Evolutionary conservation across 2,329 filamentous ascomycete genomes (phyloP).

Genomic region (Colletotrichum magnum): DNA sequence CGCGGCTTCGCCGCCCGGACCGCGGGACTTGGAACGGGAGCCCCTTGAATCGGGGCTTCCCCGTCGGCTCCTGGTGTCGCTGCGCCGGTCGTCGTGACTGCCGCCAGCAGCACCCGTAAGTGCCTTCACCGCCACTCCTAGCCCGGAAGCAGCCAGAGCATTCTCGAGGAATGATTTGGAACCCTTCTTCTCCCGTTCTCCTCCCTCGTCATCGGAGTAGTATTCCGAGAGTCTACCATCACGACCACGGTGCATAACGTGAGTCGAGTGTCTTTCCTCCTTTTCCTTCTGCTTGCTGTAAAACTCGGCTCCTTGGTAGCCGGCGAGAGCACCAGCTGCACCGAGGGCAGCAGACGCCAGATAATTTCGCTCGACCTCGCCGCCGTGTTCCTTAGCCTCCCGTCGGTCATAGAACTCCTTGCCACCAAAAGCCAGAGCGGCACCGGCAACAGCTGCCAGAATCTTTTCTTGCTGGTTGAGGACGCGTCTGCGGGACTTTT

Average conservation of each 20-base stretch:
- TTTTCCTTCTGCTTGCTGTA: conserved; percentile 72
- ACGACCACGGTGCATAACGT: conserved; percentile 67
- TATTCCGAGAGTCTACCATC: conserved; percentile 68
- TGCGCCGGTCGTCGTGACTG: conserved; percentile 57
- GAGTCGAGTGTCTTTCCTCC: conserved; percentile 68
- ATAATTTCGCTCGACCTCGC: conserved; percentile 69
- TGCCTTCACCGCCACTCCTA: conserved; percentile 73
- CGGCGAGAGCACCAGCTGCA: conserved; percentile 74
- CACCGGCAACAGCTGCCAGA: conserved; percentile 75
- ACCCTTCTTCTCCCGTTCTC: conserved; percentile 68
- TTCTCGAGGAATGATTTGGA: conserved; percentile 76
- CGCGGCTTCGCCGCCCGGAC: conserved; percentile 59
- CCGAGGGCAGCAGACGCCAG: conserved; percentile 73
- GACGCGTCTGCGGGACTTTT: conserved; percentile 62
- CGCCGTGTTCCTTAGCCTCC: conserved; percentile 66
- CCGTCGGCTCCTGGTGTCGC: conserved; percentile 52
- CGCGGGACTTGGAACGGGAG: conserved; percentile 69
- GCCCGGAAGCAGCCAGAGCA: conserved; percentile 72
- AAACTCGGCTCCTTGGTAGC: conserved; percentile 73
- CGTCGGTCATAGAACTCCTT: conserved; percentile 77
- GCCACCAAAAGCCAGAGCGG: conserved; percentile 74
- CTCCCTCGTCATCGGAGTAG: conserved; percentile 70
- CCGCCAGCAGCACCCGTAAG: conserved; percentile 65
- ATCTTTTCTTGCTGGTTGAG: conserved; percentile 76
- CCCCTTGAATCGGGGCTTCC: conserved; percentile 54